Evolutionary conservation across 176 grass and related monocot genomes (phyloP).

Genomic region (Carex cristatella): DNA sequence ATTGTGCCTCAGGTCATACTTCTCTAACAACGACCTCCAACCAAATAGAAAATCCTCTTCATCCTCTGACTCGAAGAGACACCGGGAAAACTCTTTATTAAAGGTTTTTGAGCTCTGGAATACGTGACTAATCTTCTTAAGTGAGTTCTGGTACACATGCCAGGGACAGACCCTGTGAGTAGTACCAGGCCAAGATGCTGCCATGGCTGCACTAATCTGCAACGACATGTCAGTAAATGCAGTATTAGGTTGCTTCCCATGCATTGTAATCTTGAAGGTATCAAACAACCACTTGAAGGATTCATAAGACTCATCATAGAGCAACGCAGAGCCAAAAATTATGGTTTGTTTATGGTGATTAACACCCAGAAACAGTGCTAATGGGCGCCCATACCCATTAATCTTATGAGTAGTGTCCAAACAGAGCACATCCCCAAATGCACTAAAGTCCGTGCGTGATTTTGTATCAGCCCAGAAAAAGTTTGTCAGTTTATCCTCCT

Average conservation of each 20-base stretch:
- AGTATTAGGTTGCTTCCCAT: conserved; percentile 75
- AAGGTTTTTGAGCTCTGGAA: conserved; percentile 97
- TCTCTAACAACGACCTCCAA: conserved; percentile 90
- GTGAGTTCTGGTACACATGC: conserved; percentile 92
- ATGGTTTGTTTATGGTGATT: conserved; percentile 96
- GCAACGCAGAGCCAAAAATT: conserved; percentile 85
- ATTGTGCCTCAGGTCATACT: conserved; percentile 90
- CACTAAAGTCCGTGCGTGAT: conserved; percentile 74
- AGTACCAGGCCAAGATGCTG: conserved; percentile 73
- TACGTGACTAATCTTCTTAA: conserved; percentile 93
- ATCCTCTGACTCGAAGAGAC: conserved; percentile 84
- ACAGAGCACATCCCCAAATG: conserved; percentile 74
- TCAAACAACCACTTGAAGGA: conserved; percentile 98
- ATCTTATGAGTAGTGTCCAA: conserved; percentile 87
- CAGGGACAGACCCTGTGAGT: conserved; percentile 71
- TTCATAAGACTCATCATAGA: conserved; percentile 95
- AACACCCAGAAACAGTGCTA: conserved; percentile 71
- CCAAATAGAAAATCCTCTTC: conserved; percentile 69
- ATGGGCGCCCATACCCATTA: conserved; percentile 95
- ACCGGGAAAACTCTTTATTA: conserved; percentile 78
- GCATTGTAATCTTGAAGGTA: conserved; percentile 95
- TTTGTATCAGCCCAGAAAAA: conserved; percentile 96
- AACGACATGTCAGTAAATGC: conserved; percentile 73
- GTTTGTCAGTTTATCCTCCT: conserved; percentile 94
- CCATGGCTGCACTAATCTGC: conserved; percentile 67